Conservation (phyloP, 441 rosid genomes). For the Sinapis alba region DNA sequence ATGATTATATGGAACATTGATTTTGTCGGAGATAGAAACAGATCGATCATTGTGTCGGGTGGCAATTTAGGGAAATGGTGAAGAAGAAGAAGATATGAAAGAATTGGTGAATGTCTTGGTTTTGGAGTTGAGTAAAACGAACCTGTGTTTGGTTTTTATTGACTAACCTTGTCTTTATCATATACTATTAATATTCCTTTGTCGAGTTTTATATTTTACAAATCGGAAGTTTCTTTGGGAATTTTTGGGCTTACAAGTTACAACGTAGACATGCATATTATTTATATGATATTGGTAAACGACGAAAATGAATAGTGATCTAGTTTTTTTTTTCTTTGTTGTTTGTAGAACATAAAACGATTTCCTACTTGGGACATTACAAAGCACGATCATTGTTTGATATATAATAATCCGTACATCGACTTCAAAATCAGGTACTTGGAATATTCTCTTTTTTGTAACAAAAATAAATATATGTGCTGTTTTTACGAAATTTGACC, state of each 20-base stretch:
- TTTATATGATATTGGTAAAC: too few species aligned
- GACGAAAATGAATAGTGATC: not conserved
- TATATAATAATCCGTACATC: not conserved
- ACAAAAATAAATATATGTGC: not conserved
- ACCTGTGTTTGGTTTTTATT: slow-evolving; percentile 18
- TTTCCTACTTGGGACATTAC: slow-evolving; percentile 10
- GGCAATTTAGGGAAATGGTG: not conserved
- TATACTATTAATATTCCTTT: not conserved
- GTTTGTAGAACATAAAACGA: slow-evolving; percentile 16
- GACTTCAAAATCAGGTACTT: slow-evolving; percentile 3
- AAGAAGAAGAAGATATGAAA: slow-evolving; percentile 4
- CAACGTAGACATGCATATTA: slow-evolving; percentile 12
- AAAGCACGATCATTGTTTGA: not conserved
- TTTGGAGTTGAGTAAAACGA: slow-evolving; percentile 22
- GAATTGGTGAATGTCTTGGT: slow-evolving; percentile 19
- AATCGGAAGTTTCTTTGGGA: slow-evolving; percentile 39
- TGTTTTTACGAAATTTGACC: slow-evolving; percentile 12
- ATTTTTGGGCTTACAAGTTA: slow-evolving; percentile 29
- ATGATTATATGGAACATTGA: not conserved
- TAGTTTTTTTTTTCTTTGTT: slow-evolving; percentile 4
- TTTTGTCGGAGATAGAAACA: not conserved
- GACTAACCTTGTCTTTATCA: not conserved
- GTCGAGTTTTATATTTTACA: not conserved
- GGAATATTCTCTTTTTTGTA: slow-evolving; percentile 9
- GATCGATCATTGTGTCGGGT: slow-evolving; percentile 29